Base-by-base conservation (phyloP, 169 alveolate genomes). In the Plasmodium cynomolgi region DNA sequence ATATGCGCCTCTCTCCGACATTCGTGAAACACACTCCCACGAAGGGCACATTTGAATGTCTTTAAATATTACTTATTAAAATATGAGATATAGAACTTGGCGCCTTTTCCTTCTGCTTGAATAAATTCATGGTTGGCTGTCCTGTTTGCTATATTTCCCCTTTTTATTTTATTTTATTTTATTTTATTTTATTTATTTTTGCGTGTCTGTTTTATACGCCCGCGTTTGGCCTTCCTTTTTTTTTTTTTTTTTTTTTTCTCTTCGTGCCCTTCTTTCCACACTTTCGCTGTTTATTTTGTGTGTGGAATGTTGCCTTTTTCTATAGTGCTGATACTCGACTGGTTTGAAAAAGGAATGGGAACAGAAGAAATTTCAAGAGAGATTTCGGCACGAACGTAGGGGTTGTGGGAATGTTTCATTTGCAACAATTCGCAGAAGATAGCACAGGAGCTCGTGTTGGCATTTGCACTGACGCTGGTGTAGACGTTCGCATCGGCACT, bases 41-140 rank as follows among this genome's bases (percentile, higher is more conserved):
- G 37, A 26, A 9, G 62, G 23, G 17, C 68, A 39, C 17, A 68
- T 39, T 83, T n/a, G 39, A 73, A 85, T 62, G 73, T 58, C 26
- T 62, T 62, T 56, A 11, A 29, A 41, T 84, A 31, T 88, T 88
- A 88, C 94, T 88, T 26, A 88, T 88, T 71, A 88, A 88, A 79
- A 88, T 68, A 23, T 88, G 94, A 62, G 94, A 80, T 80, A 88
- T 88, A 50, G 94, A 79, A 88, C 54, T 88, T 37, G 93, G 34
- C 20, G 81, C 26, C 29, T 79, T 88, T 39, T 56, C 39, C 50
- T 79, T 58, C 58, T 80, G 82, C 90, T 88, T 88, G 82, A 88
- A 88, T 80, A 88, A 17, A 88, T 88, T 88, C 94, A 88, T 88
- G 75, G 72, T 84, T 56, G 20, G 8, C 47, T 58, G 50, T 88